phyloP scores from a whole-genome alignment of 345 rosid species.

The Barbarea vulgaris region DNA sequence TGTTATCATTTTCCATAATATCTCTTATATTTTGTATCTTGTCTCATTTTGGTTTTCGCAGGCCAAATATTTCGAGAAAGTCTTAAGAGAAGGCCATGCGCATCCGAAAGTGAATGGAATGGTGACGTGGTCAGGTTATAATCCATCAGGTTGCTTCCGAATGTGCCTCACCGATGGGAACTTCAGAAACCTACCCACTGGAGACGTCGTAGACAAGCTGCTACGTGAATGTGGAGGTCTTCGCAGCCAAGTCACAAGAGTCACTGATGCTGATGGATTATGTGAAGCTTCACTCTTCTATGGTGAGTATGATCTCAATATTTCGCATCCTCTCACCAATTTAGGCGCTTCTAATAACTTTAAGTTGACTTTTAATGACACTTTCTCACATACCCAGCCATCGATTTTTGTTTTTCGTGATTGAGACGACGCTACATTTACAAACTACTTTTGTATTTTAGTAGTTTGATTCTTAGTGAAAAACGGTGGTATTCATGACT shows the following conservation, averaged over 20 bases:
- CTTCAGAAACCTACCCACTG: slow-evolving; percentile 66
- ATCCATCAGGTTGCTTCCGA: slow-evolving; percentile 53
- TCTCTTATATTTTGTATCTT: neutral
- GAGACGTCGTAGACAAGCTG: slow-evolving; percentile 76
- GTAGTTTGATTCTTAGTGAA: too few species aligned
- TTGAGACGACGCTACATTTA: slow-evolving; percentile 15
- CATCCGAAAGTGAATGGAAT: slow-evolving; percentile 32
- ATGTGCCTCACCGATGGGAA: slow-evolving; percentile 80
- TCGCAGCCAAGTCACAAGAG: slow-evolving; percentile 22
- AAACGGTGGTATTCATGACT: neutral
- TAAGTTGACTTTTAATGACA: slow-evolving; percentile 11
- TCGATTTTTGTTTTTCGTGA: slow-evolving; percentile 9
- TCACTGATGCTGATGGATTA: slow-evolving; percentile 56
- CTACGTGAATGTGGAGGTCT: slow-evolving; percentile 57
- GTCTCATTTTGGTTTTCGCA: neutral
- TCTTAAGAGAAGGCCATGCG: neutral
- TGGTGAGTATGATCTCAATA: slow-evolving; percentile 56
- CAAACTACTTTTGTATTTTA: slow-evolving; percentile 5
- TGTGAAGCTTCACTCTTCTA: slow-evolving; percentile 59
- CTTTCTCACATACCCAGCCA: neutral
- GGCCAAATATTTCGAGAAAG: neutral
- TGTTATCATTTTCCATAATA: too few species aligned
- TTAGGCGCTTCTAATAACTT: slow-evolving; percentile 13
- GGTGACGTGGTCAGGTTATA: slow-evolving; percentile 66
- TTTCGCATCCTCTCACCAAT: slow-evolving; percentile 25